Base-by-base conservation (phyloP, 768 basidiomycete species). In the Macrocybe gigantea region DNA sequence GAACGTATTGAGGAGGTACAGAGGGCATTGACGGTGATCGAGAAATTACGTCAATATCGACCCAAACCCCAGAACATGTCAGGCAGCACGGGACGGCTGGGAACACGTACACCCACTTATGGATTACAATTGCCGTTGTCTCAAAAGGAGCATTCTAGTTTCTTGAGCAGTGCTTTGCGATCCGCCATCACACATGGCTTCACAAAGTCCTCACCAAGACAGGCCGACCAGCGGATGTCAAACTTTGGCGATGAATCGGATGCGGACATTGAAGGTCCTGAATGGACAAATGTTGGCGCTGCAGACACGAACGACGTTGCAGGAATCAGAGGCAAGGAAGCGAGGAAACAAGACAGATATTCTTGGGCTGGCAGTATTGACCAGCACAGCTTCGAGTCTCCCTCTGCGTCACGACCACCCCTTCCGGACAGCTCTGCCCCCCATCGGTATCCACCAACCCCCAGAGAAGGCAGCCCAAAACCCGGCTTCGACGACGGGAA, bases 1-100 rank as follows among this genome's bases (percentile, higher is more conserved):
- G 88, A 90, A 33, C 85, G 88, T 42, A 66, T 88, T 5, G 73
- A 78, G 7, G 65, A 69, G n/a, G 74, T 88, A 5, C 64, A 69
- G 48, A 63, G 70, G 36, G 69, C 80, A 1, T 70, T 88, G 3
- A 60, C 60, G 3, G 79, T 79, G 37, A 75, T 90, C 45, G 88
- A 90, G 61, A 72, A 73, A 52, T 74, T 90, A 12, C 80, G 85
- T 31, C 64, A 75, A 42, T 85, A 85, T 60, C 77, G 76, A 12
- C 87, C 87, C 10, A 66, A 75, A 59, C 33, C 54, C 45, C 42
- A 34, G 32, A 31, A 44, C 31, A 44, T 44, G 22, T 51, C 57
- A 31, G 51, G 56, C n/a, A 50, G 57, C 12, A 60, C 57, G 31
- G 60, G 59, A 38, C 61, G 62, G 45, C 67, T 65, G 15, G 72